Conservation (phyloP, 208 protist genomes). For the Herpetomonas tarakana region DNA sequence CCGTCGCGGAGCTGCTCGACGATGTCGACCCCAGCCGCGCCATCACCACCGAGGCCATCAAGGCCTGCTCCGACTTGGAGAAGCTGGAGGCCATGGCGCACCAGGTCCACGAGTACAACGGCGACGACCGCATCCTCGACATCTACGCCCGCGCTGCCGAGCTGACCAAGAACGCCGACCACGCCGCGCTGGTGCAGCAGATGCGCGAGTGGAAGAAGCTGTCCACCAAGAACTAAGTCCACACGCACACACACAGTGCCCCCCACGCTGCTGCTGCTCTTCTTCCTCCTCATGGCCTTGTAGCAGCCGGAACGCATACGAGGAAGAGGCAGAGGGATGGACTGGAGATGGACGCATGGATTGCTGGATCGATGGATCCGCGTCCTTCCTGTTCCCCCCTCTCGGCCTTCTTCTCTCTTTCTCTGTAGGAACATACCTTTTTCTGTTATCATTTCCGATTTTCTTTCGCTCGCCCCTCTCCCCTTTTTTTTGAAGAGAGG, state of each 20-base stretch:
- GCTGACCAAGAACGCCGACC: slow-evolving; percentile 73
- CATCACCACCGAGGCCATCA: slow-evolving; percentile 72
- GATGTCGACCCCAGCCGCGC: slow-evolving; percentile 77
- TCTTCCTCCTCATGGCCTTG: no score
- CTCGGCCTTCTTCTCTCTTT: slow-evolving; percentile 1
- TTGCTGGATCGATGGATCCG: no score
- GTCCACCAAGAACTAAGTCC: slow-evolving; percentile 58
- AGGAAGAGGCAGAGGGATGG: no score
- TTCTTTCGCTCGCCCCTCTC: no score
- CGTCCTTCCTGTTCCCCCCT: neutral
- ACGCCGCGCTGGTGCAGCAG: slow-evolving; percentile 66
- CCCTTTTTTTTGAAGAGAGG: no score
- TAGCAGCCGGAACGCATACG: slow-evolving; percentile 3
- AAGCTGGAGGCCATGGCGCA: slow-evolving; percentile 80
- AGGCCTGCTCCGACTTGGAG: slow-evolving; percentile 56
- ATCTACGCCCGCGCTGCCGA: slow-evolving; percentile 83
- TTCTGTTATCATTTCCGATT: no score
- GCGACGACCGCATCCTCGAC: slow-evolving; percentile 78
- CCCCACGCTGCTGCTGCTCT: no score
- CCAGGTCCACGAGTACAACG: slow-evolving; percentile 86
- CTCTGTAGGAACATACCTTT: neutral
- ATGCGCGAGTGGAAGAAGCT: slow-evolving; percentile 74
- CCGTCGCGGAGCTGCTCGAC: slow-evolving; percentile 58
- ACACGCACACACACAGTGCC: no score
- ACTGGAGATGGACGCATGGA: no score